Percentiles rank a stretch among this genome's conserved stretches.
phyloP scores from a whole-genome alignment of 1,139 yeast species.

The Fermentozyma sake region DNA sequence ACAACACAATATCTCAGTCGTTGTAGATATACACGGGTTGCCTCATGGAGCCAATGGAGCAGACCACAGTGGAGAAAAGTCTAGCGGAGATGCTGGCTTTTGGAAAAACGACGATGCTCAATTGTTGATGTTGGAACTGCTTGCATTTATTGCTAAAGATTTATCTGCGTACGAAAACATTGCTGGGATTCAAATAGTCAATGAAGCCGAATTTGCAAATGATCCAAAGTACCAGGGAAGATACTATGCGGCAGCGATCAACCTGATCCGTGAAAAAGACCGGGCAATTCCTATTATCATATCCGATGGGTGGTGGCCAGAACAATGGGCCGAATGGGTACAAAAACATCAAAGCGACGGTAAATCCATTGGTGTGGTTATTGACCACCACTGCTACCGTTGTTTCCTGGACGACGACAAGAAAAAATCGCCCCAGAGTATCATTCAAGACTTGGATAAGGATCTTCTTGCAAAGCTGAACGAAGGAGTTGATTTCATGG shows the following conservation, averaged over 20 bases:
- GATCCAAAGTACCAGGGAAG: constrained; percentile 46
- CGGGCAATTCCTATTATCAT: constrained; percentile 63
- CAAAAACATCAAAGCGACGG: constrained; percentile 35
- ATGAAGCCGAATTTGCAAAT: constrained; percentile 69
- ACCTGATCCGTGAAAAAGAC: constrained; percentile 56
- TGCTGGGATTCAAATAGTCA: constrained; percentile 77
- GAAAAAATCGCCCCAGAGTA: constrained; percentile 57
- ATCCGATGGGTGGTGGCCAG: constrained; percentile 94
- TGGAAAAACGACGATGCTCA: constrained; percentile 51
- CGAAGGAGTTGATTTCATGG: constrained; percentile 63
- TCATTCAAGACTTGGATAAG: constrained; percentile 51
- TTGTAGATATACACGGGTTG: constrained; percentile 83
- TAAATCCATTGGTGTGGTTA: constrained; percentile 53
- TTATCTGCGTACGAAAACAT: constrained; percentile 58
- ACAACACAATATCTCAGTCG: constrained; percentile 57
- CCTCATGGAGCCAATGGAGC: constrained; percentile 92
- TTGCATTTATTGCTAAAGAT: constrained; percentile 62
- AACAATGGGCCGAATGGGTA: constrained; percentile 73
- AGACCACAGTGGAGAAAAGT: constrained; percentile 72
- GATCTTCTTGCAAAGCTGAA: constrained; percentile 51
- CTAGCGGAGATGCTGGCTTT: constrained; percentile 52
- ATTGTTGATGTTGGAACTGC: constrained; percentile 43
- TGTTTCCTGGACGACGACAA: constrained; percentile 79
- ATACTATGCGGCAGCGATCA: constrained; percentile 68
- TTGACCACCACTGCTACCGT: constrained; percentile 84